These are phyloP conservation scores for Rusavskia elegans DNA, from an alignment of 495 filamentous ascomycete genomes.

Conservation along the genomic window DNA sequence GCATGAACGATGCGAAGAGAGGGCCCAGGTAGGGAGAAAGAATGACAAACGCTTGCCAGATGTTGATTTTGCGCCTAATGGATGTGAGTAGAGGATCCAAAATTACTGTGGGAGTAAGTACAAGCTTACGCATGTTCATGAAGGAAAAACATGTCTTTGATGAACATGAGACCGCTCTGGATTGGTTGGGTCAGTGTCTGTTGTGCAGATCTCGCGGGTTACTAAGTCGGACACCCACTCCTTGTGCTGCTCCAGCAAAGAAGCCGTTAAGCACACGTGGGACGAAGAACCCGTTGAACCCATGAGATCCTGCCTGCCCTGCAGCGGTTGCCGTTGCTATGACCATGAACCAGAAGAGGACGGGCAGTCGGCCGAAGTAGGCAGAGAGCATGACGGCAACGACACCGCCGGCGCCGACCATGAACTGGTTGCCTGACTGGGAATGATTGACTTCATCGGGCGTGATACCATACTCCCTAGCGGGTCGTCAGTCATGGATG, in stretches of 20 bases:
- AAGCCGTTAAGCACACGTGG: slow-evolving; percentile 43
- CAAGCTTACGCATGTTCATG: slow-evolving; percentile 9
- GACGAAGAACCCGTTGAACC: slow-evolving; percentile 37
- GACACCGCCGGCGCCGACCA: slow-evolving; percentile 38
- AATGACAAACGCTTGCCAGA: slow-evolving; percentile 5
- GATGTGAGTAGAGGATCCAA: neutral
- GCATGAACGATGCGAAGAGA: slow-evolving; percentile 7
- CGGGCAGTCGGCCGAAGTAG: slow-evolving; percentile 43
- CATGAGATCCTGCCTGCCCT: slow-evolving; percentile 33
- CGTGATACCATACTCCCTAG: slow-evolving; percentile 29
- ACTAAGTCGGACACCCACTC: slow-evolving; percentile 6
- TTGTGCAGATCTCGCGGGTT: too few relatives aligned
- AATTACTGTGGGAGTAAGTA: neutral
- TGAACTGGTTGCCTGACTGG: slow-evolving; percentile 40
- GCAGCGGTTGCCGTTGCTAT: slow-evolving; percentile 29
- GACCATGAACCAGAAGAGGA: slow-evolving; percentile 40
- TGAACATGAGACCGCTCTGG: slow-evolving; percentile 10
- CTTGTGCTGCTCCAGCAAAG: slow-evolving; percentile 39
- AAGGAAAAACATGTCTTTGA: slow-evolving; percentile 16
- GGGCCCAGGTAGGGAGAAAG: slow-evolving; percentile 11
- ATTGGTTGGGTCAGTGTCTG: slow-evolving; percentile 1
- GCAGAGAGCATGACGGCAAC: slow-evolving; percentile 36
- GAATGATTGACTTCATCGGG: slow-evolving; percentile 37
- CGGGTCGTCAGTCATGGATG: neutral
- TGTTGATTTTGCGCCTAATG: slow-evolving; percentile 10